Evolutionary conservation across 2,329 filamentous ascomycete genomes (phyloP).

Genomic region (Teratosphaeria pseudoeucalypti): DNA sequence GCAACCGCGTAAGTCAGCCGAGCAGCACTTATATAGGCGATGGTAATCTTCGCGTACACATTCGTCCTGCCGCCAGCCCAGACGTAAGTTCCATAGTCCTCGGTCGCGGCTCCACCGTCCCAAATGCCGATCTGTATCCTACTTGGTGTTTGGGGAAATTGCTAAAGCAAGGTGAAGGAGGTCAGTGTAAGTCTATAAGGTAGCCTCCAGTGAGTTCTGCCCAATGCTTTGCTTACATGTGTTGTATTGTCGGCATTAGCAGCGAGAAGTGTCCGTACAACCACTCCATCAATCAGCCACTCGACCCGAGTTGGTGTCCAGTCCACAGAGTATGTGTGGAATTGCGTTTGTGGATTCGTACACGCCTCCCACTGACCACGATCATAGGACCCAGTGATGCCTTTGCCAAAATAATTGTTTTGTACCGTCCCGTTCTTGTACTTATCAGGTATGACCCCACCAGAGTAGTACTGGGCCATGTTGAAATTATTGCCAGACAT

Average conservation of each 20-base stretch:
- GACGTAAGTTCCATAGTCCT: slow-evolving; percentile 47
- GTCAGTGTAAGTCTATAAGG: no score
- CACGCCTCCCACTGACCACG: slow-evolving; percentile 33
- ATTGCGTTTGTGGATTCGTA: slow-evolving; percentile 37
- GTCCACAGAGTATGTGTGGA: slow-evolving; percentile 56
- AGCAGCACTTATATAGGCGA: background rate
- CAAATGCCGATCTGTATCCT: slow-evolving; percentile 60
- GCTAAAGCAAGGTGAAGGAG: background rate
- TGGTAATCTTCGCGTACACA: slow-evolving; percentile 1
- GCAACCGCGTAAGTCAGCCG: background rate
- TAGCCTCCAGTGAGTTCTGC: no score
- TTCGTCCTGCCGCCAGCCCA: slow-evolving; percentile 56
- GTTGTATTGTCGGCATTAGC: slow-evolving; percentile 3
- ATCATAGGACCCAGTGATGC: slow-evolving; percentile 43
- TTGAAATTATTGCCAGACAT: slow-evolving; percentile 28
- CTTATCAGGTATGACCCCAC: background rate
- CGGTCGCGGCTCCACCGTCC: slow-evolving; percentile 42
- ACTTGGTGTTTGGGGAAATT: slow-evolving; percentile 63
- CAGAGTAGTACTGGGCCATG: slow-evolving; percentile 5
- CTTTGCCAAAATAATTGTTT: slow-evolving; percentile 48
- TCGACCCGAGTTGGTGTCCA: slow-evolving; percentile 57
- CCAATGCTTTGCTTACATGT: background rate
- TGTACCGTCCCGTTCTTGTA: slow-evolving; percentile 23
- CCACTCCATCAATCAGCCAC: slow-evolving; percentile 50
- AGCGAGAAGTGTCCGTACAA: slow-evolving; percentile 34